A percentile compares a stretch with the other conserved stretches of the same genome.
Conservation (phyloP, 2,329 filamentous ascomycete genomes). For the Stenocarpella maydis region DNA sequence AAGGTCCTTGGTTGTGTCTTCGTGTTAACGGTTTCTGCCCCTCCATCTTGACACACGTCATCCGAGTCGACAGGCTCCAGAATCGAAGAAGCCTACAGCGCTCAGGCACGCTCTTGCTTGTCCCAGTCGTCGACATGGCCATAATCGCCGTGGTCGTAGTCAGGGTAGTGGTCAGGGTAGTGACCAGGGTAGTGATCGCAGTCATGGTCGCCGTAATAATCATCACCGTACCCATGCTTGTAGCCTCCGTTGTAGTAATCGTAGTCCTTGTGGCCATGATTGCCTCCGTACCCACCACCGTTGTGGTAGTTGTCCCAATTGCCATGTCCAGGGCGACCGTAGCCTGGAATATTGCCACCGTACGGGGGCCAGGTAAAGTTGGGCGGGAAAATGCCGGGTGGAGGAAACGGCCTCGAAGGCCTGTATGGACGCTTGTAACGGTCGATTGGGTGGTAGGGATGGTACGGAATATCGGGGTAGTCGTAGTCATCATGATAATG, state of each 20-base stretch:
- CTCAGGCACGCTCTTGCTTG: neutral
- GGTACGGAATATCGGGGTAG: no score
- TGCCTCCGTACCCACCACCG: neutral
- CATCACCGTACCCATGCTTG: neutral
- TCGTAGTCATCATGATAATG: no score
- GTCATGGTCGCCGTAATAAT: neutral
- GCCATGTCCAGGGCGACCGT: constrained; percentile 8
- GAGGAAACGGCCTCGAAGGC: constrained; percentile 12
- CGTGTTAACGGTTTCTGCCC: neutral
- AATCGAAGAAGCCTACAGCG: neutral
- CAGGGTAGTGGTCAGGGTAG: constrained; percentile 2
- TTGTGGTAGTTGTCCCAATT: constrained; percentile 23
- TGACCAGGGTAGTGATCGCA: neutral
- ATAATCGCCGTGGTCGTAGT: neutral
- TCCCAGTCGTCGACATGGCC: constrained; percentile 21
- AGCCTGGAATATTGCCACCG: neutral
- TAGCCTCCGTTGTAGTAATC: neutral
- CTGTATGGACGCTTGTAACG: neutral
- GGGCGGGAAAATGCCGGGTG: constrained; percentile 26
- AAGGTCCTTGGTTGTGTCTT: constrained; percentile 28
- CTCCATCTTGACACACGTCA: neutral
- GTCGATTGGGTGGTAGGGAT: neutral
- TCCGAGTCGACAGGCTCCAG: neutral
- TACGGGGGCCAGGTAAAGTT: constrained; percentile 18
- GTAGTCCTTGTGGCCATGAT: neutral